phyloP scores from a whole-genome alignment of 2,329 filamentous ascomycete genomes.

The Polychaeton citri region DNA sequence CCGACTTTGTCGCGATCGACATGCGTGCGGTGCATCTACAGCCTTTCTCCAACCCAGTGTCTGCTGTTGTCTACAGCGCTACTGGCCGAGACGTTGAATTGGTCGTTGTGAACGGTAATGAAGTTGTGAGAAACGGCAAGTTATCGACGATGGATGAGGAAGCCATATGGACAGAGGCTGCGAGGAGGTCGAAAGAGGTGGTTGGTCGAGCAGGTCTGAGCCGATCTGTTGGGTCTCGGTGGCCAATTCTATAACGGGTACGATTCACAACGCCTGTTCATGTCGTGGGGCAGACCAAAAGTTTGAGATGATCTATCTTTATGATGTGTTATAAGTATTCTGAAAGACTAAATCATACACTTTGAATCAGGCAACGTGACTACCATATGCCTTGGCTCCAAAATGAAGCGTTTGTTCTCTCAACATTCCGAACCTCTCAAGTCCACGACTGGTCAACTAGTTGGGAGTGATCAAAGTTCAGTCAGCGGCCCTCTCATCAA shows the following conservation, averaged over 20 bases:
- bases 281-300: no score
- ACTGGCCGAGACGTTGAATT: constrained; percentile 32
- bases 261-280: no score
- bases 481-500: no score
- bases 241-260: constrained; percentile 20
- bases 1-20: constrained; percentile 28
- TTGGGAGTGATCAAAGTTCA: no score
- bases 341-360: no score
- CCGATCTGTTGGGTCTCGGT: constrained; percentile 23
- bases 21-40: constrained; percentile 14
- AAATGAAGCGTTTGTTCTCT: no score
- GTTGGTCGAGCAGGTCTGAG: constrained; percentile 26
- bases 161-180: constrained; percentile 26
- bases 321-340: no score
- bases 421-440: no score
- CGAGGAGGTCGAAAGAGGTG: constrained; percentile 22
- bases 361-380: no score
- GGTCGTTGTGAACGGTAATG: constrained; percentile 31
- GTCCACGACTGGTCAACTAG: no score
- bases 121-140: constrained; percentile 24
- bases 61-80: constrained; percentile 31
- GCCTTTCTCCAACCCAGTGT: constrained; percentile 23
- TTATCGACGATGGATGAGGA: constrained; percentile 28
- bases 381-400: no score
- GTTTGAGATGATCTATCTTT: no score